Evolutionary conservation across 345 rosid species (phyloP).

Genomic region (thale cress (Arabidopsis thaliana)): TAIR10.1 NC_003074.8:3995501-3996000

Average conservation of each 20-base stretch:
- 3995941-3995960: conserved; percentile 37
- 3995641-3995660: no score
- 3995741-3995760: conserved; percentile 20
- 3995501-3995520: conserved; percentile 25
- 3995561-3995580: conserved; percentile 28
- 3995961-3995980: conserved; percentile 26
- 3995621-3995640: neutral
- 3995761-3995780: conserved; percentile 12
- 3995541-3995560: conserved; percentile 6
- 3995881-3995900: conserved; percentile 40
- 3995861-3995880: conserved; percentile 29
- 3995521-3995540: conserved; percentile 22
- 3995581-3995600: neutral
- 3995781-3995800: conserved; percentile 26
- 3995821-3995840: conserved; percentile 25
- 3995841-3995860: conserved; percentile 42
- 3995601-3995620: conserved; percentile 8
- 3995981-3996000: conserved; percentile 25
- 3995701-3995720: conserved; percentile 3
- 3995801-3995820: conserved; percentile 30
- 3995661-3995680: neutral
- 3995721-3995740: conserved; percentile 1
- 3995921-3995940: conserved; percentile 33
- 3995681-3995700: neutral
- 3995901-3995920: conserved; percentile 37